These are phyloP conservation scores for Limnomonas spitsbergensis DNA, from an alignment of 139 green algal species.

Conservation along the genomic window DNA sequence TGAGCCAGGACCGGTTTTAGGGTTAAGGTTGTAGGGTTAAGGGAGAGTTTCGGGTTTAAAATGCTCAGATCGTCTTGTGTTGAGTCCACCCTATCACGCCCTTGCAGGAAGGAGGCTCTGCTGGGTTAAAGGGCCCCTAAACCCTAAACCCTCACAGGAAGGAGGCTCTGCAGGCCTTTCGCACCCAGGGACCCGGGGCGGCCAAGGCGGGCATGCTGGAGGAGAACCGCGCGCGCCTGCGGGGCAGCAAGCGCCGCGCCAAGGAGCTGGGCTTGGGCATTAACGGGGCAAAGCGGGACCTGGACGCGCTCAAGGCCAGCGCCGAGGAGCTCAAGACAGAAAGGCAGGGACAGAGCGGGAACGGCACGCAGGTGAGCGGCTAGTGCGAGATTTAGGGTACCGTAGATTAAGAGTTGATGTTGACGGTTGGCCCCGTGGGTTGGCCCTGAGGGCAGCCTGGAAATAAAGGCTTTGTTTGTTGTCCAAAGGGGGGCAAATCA, in stretches of 20 bases:
- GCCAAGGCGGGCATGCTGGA: constrained; percentile 27
- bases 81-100: too few species aligned
- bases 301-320: constrained; percentile 34
- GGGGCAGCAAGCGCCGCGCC: constrained; percentile 19
- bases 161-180: constrained; percentile 27
- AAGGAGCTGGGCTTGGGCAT: constrained; percentile 46
- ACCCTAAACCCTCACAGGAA: too few species aligned
- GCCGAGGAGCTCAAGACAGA: constrained; percentile 29
- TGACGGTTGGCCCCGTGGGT: not conserved
- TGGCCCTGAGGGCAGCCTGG: too few species aligned
- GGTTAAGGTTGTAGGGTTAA: too few species aligned
- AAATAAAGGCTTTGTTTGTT: too few species aligned
- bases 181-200: constrained; percentile 23
- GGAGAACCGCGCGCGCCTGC: constrained; percentile 37
- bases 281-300: constrained; percentile 42
- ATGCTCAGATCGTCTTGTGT: too few species aligned
- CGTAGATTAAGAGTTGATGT: not conserved
- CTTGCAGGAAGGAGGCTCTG: too few species aligned
- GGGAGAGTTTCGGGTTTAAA: too few species aligned
- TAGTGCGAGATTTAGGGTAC: too few species aligned
- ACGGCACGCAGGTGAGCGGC: constrained; percentile 35
- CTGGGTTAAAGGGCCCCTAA: too few species aligned
- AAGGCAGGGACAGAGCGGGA: constrained; percentile 18
- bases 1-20: too few species aligned
- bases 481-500: too few species aligned